These are phyloP conservation scores for Lathyrus oleraceus DNA, from an alignment of 306 rosid genomes.

Conservation along the genomic window DNA sequence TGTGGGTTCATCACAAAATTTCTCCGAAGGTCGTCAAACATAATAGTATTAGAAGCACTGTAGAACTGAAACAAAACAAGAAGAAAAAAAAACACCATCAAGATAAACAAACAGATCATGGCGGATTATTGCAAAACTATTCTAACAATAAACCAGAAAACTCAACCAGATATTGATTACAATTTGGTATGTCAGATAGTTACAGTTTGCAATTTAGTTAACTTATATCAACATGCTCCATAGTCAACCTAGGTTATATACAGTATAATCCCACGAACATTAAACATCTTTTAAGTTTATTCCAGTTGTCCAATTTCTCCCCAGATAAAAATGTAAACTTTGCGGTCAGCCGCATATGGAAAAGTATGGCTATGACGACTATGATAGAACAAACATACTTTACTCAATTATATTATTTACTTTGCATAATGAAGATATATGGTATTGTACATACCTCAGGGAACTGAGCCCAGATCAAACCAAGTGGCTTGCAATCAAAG, in stretches of 20 bases:
- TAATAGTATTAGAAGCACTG: slow-evolving; percentile 75
- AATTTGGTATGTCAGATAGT: neutral
- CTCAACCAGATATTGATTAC: neutral
- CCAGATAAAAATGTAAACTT: neutral
- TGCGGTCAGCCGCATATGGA: neutral
- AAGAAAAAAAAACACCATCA: slow-evolving; percentile 34
- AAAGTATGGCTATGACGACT: slow-evolving; percentile 2
- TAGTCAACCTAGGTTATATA: slow-evolving; percentile 13
- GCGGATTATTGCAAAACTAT: neutral
- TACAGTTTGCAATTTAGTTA: slow-evolving; percentile 7
- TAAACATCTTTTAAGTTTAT: slow-evolving; percentile 18
- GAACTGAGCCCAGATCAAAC: slow-evolving; percentile 92
- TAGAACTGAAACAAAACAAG: slow-evolving; percentile 62
- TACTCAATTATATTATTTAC: slow-evolving; percentile 9
- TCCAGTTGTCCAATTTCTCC: neutral
- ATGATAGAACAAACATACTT: neutral
- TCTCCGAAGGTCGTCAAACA: slow-evolving; percentile 91
- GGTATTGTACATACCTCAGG: slow-evolving; percentile 65
- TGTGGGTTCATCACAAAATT: slow-evolving; percentile 98
- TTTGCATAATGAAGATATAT: slow-evolving; percentile 14
- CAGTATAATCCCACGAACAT: neutral
- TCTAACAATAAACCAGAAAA: neutral
- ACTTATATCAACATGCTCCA: neutral
- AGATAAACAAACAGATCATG: slow-evolving; percentile 26
- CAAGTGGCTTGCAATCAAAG: slow-evolving; percentile 97